phyloP scores from a whole-genome alignment of 2,329 filamentous ascomycete genomes.

The Cadophora sp. region DNA sequence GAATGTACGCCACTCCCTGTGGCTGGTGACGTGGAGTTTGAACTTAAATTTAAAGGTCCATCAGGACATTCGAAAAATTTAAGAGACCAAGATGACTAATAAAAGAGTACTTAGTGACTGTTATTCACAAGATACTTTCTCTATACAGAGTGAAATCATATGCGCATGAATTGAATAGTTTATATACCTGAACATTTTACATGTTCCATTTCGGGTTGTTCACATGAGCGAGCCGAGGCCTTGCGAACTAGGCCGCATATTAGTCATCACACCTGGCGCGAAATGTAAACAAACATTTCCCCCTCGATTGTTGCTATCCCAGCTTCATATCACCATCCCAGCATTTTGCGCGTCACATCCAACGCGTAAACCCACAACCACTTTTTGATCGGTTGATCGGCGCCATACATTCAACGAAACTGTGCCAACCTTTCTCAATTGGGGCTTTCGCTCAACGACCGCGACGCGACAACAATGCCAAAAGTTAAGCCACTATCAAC shows the following conservation, averaged over 20 bases:
- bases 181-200: no score
- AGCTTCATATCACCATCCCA: constrained; percentile 24
- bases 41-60: neutral
- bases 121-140: neutral
- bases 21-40: constrained; percentile 19
- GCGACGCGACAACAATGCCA: constrained; percentile 36
- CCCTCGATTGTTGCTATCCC: constrained; percentile 27
- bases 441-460: neutral
- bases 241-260: constrained; percentile 14
- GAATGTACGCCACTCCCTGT: constrained; percentile 21
- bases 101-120: no score
- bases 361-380: constrained; percentile 9
- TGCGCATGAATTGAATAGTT: no score
- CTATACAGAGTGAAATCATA: no score
- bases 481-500: constrained; percentile 45
- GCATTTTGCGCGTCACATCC: constrained; percentile 18
- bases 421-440: neutral
- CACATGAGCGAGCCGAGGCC: neutral
- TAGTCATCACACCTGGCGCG: neutral
- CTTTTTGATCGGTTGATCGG: neutral
- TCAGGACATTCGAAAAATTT: neutral
- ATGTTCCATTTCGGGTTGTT: no score
- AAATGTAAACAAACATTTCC: constrained; percentile 31
- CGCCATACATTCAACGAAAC: neutral
- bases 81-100: no score